Conservation (phyloP, 495 filamentous ascomycete genomes). For the Penicillium salamii region DNA sequence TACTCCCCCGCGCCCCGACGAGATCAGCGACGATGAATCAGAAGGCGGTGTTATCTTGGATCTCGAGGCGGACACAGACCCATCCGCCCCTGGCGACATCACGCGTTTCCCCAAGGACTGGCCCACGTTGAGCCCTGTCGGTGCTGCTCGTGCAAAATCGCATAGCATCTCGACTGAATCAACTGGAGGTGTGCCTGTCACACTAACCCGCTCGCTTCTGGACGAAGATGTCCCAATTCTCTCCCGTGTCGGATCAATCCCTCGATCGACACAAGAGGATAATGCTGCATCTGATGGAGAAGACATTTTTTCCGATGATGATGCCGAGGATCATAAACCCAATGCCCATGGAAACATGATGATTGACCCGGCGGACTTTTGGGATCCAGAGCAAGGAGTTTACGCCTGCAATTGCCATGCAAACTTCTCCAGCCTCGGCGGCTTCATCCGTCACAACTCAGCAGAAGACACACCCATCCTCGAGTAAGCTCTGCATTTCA, state of each 20-base stretch:
- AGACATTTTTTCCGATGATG: too few species aligned
- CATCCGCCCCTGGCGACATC: background rate
- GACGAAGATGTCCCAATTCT: background rate
- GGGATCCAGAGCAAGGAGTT: conserved; percentile 19
- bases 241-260: background rate
- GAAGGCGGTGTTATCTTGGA: conserved; percentile 6
- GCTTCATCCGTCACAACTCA: conserved; percentile 2
- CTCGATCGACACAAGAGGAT: background rate
- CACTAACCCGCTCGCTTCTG: background rate
- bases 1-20: conserved; percentile 25
- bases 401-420: conserved; percentile 27
- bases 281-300: too few species aligned
- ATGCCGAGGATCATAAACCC: too few species aligned
- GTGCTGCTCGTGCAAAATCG: background rate
- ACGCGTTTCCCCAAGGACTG: background rate
- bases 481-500: conserved; percentile 2
- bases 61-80: background rate
- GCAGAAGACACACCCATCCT: background rate
- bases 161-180: background rate
- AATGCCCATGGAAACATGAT: conserved; percentile 2
- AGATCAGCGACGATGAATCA: conserved; percentile 26
- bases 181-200: background rate
- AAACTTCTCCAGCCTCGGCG: conserved; percentile 10
- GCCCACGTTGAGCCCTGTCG: background rate
- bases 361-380: conserved; percentile 15